Base-by-base conservation (phyloP, 495 filamentous ascomycete genomes). In the Annulohypoxylon nitens region DNA sequence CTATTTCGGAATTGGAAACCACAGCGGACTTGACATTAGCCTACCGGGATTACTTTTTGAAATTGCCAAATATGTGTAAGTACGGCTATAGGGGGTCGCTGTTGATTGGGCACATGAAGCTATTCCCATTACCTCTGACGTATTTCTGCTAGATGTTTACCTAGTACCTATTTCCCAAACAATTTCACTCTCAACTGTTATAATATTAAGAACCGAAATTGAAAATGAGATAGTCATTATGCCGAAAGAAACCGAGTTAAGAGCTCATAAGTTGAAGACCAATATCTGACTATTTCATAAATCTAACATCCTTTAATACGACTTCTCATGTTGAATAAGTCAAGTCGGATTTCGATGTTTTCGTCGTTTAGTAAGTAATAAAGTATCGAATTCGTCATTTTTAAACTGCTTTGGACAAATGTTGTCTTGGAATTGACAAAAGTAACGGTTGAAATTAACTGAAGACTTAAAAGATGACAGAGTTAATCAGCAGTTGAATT, bases 61-160 rank as follows among this genome's bases (percentile, higher is more conserved):
- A 61, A 16, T 1, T 39, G 39, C 10, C 26, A 36, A n/a, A 7
- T 5, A 64, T 39, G 55, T 16, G 36, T 11, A 26, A 45, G 26
- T 63, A 8, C 25, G 8, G 47, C 18, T 59, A 59, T 41, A 12
- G 7, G 18, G 18, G 7, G 11, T 25, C 48, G 14, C 11, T 20
- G 18, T 9, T 51, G 23, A 51, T 33, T 55, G 25, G 23, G 4
- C 6, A 33, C 26, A 33, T 55, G 30, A 48, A 37, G 47, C 1
- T 68, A 57, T 69, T 36, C 39, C 45, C n/a, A 43, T 33, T 14
- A n/a, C 20, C 55, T 41, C 66, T 60, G 47, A 69, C 57, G 65
- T 61, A n/a, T 37, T 12, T 14, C 45, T 23, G 20, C 20, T 23
- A 23, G 20, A 23, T 23, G 20, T 23, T 23, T 23, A 23, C 20